A percentile compares a stretch with the other conserved stretches of the same genome.
Evolutionary conservation across 371 early-diverging fungal species (phyloP).

Genomic region (Mucor piriformis): DNA sequence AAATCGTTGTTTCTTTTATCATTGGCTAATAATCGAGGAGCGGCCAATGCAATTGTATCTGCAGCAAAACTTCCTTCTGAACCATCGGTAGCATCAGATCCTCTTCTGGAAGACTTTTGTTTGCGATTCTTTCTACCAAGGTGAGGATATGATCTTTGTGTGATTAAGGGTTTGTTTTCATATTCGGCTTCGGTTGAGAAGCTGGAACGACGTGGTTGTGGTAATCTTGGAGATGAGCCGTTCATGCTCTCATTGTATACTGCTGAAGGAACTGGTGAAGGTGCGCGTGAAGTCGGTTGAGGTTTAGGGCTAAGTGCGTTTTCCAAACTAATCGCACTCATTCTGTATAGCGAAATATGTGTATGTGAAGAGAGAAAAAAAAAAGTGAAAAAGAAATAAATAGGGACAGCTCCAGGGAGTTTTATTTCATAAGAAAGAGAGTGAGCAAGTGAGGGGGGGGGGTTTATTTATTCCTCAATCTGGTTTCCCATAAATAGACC

Average conservation of each 20-base stretch:
- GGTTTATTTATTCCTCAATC: slow-evolving; percentile 4
- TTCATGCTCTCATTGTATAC: background rate
- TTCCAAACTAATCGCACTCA: slow-evolving; percentile 4
- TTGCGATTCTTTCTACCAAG: background rate
- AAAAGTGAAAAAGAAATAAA: background rate
- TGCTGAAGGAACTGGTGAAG: slow-evolving; percentile 21
- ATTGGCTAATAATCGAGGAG: slow-evolving; percentile 52
- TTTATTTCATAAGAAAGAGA: background rate
- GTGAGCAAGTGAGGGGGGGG: background rate
- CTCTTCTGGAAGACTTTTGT: background rate
- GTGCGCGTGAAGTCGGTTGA: slow-evolving; percentile 9
- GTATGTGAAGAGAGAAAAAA: background rate
- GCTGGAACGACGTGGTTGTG: slow-evolving; percentile 19
- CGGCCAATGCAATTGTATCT: slow-evolving; percentile 58
- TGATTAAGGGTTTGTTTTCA: slow-evolving; percentile 6
- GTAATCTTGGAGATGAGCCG: slow-evolving; percentile 10
- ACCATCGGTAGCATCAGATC: slow-evolving; percentile 8
- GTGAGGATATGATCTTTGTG: slow-evolving; percentile 15
- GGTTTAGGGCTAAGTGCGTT: slow-evolving; percentile 6
- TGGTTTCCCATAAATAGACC: slow-evolving; percentile 2
- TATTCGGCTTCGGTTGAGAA: slow-evolving; percentile 13
- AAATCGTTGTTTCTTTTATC: slow-evolving; percentile 64
- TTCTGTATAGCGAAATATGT: background rate
- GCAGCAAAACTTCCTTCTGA: slow-evolving; percentile 50
- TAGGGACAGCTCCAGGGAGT: slow-evolving; percentile 4